Evolutionary conservation across 2,329 filamentous ascomycete genomes (phyloP).

Genomic region (Aspergillus japonicus): DNA sequence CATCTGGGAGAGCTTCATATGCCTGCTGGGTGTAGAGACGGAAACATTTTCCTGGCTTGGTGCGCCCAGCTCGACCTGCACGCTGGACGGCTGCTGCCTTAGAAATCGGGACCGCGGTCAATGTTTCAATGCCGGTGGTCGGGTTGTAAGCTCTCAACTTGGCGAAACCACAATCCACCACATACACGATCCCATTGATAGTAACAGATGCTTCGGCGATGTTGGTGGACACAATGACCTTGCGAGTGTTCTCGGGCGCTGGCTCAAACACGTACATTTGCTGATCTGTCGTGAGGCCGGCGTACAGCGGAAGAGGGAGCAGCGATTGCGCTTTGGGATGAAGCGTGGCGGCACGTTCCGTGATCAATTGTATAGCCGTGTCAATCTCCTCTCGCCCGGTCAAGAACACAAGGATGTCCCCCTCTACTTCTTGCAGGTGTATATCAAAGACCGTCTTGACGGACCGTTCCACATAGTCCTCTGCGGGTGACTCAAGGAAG

Average conservation of each 20-base stretch:
- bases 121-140: slow-evolving; percentile 77
- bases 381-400: slow-evolving; percentile 95
- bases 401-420: slow-evolving; percentile 87
- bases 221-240: slow-evolving; percentile 91
- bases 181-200: slow-evolving; percentile 86
- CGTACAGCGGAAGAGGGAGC: slow-evolving; percentile 77
- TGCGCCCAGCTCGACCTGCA: slow-evolving; percentile 85
- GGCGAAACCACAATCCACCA: slow-evolving; percentile 86
- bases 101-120: slow-evolving; percentile 78
- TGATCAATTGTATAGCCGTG: slow-evolving; percentile 71
- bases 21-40: slow-evolving; percentile 80
- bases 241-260: slow-evolving; percentile 75
- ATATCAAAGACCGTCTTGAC: slow-evolving; percentile 85
- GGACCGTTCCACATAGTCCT: slow-evolving; percentile 83
- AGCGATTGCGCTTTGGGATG: slow-evolving; percentile 60
- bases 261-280: slow-evolving; percentile 95
- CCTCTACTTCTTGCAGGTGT: slow-evolving; percentile 73
- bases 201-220: slow-evolving; percentile 96
- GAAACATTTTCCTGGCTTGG: slow-evolving; percentile 89
- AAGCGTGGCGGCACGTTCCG: slow-evolving; percentile 67
- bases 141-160: slow-evolving; percentile 87
- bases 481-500: slow-evolving; percentile 72
- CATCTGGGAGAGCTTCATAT: slow-evolving; percentile 65
- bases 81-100: slow-evolving; percentile 92
- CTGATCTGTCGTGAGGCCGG: slow-evolving; percentile 82